These are phyloP conservation scores for Globomyces pollinis-pini DNA, from an alignment of 192 early-diverging fungal species.

Conservation along the genomic window DNA sequence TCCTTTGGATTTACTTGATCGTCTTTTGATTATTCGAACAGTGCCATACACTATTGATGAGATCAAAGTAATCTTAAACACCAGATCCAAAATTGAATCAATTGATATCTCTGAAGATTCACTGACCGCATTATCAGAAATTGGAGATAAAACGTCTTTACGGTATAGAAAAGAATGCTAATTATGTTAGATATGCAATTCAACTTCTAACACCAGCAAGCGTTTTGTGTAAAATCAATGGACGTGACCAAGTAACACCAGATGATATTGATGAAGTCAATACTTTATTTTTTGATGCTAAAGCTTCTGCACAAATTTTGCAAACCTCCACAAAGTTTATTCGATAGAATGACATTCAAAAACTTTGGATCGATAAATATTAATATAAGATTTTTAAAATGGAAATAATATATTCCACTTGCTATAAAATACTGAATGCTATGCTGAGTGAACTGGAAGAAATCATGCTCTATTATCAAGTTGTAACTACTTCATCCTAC, in stretches of 20 bases:
- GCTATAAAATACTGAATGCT: background rate
- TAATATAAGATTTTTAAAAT: background rate
- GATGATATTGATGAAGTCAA: conserved; percentile 83
- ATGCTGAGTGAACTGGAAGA: too few relatives aligned
- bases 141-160: conserved; percentile 88
- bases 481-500: background rate
- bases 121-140: conserved; percentile 72
- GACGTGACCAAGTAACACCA: conserved; percentile 67
- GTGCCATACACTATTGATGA: conserved; percentile 77
- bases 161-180: conserved; percentile 64
- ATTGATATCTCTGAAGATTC: conserved; percentile 87
- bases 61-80: conserved; percentile 79
- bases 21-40: conserved; percentile 92
- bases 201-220: conserved; percentile 89
- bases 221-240: conserved; percentile 80
- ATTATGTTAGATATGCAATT: conserved; percentile 68
- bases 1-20: conserved; percentile 91
- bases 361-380: background rate
- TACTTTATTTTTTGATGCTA: conserved; percentile 83
- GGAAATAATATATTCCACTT: background rate
- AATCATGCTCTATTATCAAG: background rate
- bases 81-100: conserved; percentile 89
- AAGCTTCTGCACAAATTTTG: conserved; percentile 69
- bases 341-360: conserved; percentile 14
- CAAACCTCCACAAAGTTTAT: conserved; percentile 40